Conservation (phyloP, 495 filamentous ascomycete genomes). For the Hypoxylon fragiforme region DNA sequence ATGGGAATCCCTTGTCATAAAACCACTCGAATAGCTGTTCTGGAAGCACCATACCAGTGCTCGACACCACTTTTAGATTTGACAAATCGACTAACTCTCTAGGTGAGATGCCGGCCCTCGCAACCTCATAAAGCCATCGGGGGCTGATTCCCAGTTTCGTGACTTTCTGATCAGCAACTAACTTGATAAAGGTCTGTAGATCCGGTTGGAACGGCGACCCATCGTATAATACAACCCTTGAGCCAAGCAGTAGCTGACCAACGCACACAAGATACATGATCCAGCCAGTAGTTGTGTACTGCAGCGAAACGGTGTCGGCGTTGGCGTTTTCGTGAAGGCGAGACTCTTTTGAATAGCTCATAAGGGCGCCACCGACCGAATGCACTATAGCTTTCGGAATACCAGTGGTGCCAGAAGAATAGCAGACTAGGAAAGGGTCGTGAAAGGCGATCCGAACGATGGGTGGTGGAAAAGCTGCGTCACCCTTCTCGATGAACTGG, state of each 20-base stretch:
- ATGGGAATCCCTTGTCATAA: slow-evolving; percentile 75
- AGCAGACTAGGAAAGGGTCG: slow-evolving; percentile 73
- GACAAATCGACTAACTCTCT: slow-evolving; percentile 64
- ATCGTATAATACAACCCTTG: slow-evolving; percentile 69
- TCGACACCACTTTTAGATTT: slow-evolving; percentile 59
- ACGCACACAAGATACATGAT: slow-evolving; percentile 77
- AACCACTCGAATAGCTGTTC: slow-evolving; percentile 79
- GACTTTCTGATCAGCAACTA: slow-evolving; percentile 62
- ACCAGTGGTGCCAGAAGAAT: slow-evolving; percentile 73
- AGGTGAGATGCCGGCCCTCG: slow-evolving; percentile 61
- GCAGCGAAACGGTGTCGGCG: slow-evolving; percentile 52
- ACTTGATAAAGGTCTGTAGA: slow-evolving; percentile 58
- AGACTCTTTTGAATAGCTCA: slow-evolving; percentile 64
- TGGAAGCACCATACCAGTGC: slow-evolving; percentile 78
- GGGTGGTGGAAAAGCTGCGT: slow-evolving; percentile 42
- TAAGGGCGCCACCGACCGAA: slow-evolving; percentile 61
- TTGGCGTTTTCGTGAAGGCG: slow-evolving; percentile 60
- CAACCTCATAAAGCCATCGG: slow-evolving; percentile 70
- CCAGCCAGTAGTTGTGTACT: slow-evolving; percentile 75
- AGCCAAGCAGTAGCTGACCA: slow-evolving; percentile 57
- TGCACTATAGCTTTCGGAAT: slow-evolving; percentile 78
- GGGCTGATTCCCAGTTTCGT: slow-evolving; percentile 70
- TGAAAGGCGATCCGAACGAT: slow-evolving; percentile 66
- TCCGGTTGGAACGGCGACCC: slow-evolving; percentile 75
- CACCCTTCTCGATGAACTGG: slow-evolving; percentile 53